A percentile compares a stretch with the other conserved stretches of the same genome.
These are phyloP conservation scores for Penicillium digitatum DNA, from an alignment of 2,329 filamentous ascomycete species.

Conservation along the genomic window DNA sequence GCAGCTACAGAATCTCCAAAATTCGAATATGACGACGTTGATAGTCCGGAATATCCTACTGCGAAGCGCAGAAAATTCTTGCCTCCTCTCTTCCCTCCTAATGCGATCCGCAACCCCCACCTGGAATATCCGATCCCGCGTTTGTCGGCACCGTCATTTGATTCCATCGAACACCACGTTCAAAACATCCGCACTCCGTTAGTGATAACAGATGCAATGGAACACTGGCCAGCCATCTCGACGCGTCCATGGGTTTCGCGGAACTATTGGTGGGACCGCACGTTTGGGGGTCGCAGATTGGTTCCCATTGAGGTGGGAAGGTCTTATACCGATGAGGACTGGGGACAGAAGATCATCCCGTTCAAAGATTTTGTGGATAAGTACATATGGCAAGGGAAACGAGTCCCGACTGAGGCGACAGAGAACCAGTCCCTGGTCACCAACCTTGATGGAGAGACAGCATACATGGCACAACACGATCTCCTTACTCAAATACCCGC, in stretches of 20 bases:
- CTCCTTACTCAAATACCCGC: slow-evolving; percentile 77
- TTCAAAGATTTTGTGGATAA: slow-evolving; percentile 66
- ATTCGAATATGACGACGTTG: slow-evolving; percentile 2
- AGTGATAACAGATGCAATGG: slow-evolving; percentile 63
- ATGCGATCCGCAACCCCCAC: slow-evolving; percentile 31
- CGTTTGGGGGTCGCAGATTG: slow-evolving; percentile 70
- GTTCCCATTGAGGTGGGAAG: slow-evolving; percentile 83
- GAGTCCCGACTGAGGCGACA: neutral
- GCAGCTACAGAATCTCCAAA: slow-evolving; percentile 9
- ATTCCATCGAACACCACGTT: slow-evolving; percentile 61
- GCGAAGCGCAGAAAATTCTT: slow-evolving; percentile 34
- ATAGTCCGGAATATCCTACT: neutral
- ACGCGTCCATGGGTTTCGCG: slow-evolving; percentile 67
- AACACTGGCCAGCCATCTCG: slow-evolving; percentile 73
- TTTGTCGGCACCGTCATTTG: slow-evolving; percentile 50
- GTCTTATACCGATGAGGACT: slow-evolving; percentile 80
- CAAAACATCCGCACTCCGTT: slow-evolving; percentile 53
- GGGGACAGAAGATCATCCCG: slow-evolving; percentile 75
- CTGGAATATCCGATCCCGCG: slow-evolving; percentile 39
- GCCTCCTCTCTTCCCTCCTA: slow-evolving; percentile 33
- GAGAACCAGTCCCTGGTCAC: neutral
- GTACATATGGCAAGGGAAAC: slow-evolving; percentile 50
- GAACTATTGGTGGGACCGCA: slow-evolving; percentile 68
- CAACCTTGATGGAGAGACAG: slow-evolving; percentile 43
- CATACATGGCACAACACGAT: slow-evolving; percentile 89